A percentile compares a stretch with the other conserved stretches of the same genome.
These are phyloP conservation scores for Arxiozyma slooffiae DNA, from an alignment of 1,139 yeast genomes.

Conservation along the genomic window DNA sequence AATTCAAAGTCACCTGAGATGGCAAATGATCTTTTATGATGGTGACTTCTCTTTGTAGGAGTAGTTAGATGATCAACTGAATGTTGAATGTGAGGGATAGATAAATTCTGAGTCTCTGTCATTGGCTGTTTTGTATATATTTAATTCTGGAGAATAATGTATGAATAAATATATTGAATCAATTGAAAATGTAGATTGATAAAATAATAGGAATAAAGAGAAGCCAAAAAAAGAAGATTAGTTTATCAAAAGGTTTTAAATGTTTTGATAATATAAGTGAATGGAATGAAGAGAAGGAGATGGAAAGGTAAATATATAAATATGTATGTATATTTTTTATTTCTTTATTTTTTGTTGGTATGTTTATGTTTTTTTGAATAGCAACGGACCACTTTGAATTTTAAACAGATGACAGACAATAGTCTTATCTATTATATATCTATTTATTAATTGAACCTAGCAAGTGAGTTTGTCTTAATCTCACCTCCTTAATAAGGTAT, in stretches of 20 bases:
- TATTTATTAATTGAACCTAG: too few species aligned
- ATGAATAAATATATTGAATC: too few species aligned
- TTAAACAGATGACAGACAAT: too few species aligned
- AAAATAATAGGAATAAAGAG: neutral
- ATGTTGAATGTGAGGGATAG: slow-evolving; percentile 6
- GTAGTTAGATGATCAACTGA: slow-evolving; percentile 6
- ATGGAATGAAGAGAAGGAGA: neutral
- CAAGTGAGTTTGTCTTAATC: too few species aligned
- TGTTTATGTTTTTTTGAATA: too few species aligned
- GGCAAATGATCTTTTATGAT: slow-evolving; percentile 63
- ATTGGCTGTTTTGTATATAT: neutral
- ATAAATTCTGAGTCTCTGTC: slow-evolving; percentile 11
- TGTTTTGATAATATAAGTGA: neutral
- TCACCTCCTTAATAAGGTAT: too few species aligned
- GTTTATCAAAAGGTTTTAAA: neutral
- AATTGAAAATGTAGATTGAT: neutral
- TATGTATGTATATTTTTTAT: too few species aligned
- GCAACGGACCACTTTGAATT: too few species aligned
- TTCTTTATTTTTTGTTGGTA: too few species aligned
- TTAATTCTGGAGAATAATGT: too few species aligned
- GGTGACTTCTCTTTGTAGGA: slow-evolving; percentile 40
- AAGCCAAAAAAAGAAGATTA: neutral
- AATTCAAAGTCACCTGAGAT: slow-evolving; percentile 63
- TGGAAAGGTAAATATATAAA: too few species aligned
- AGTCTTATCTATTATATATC: too few species aligned